Base-by-base conservation (phyloP, 2,329 filamentous ascomycete species). In the Pseudocercospora fuligena region DNA sequence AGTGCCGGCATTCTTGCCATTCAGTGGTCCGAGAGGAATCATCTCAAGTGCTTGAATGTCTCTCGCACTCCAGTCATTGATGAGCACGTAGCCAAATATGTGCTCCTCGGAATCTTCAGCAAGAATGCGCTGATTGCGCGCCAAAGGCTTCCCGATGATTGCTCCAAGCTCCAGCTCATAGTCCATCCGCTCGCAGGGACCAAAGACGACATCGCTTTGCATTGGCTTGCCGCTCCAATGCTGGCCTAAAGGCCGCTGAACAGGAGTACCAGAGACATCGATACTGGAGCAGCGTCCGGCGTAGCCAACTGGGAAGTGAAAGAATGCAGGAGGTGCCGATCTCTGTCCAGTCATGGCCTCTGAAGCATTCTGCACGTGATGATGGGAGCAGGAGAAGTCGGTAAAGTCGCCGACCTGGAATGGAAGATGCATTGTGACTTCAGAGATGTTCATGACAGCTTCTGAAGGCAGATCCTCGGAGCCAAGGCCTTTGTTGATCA, bases 21-120 rank as follows among this genome's bases (percentile, higher is more conserved):
- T 88, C 57, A 89, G 80, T 0, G 88, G 88, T 0, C 87, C 87
- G 0, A 89, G 77, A 0, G 87, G 87, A 3, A 79, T 80, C 87
- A 89, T 89, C 70, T 90, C 88, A 23, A 86, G 79, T 0, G 77
- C 82, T 74, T 90, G 88, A 21, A 90, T 86, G 73, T 90, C 88
- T n/a, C 87, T 80, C 21, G 87, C 77, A 65, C 82, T 85, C 87
- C 87, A 90, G 68, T 89, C 87, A 69, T 89, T 89, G 11, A 89
- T 71, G 12, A 90, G 76, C 0, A 88, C 84, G 21, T 88, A 78
- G 0, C 88, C 87, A 73, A 89, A 89, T 11, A 89, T 85, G 67
- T 89, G 85, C 0, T 85, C 80, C n/a, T 78, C 76, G 0, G 81
- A 81, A 14, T 82, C 73, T 16, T 73, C 69, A 3, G 82, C 79